Percentiles rank a stretch among this genome's conserved stretches.
Conservation (phyloP, 2,329 filamentous ascomycete genomes). For the Alternaria ventricosa region DNA sequence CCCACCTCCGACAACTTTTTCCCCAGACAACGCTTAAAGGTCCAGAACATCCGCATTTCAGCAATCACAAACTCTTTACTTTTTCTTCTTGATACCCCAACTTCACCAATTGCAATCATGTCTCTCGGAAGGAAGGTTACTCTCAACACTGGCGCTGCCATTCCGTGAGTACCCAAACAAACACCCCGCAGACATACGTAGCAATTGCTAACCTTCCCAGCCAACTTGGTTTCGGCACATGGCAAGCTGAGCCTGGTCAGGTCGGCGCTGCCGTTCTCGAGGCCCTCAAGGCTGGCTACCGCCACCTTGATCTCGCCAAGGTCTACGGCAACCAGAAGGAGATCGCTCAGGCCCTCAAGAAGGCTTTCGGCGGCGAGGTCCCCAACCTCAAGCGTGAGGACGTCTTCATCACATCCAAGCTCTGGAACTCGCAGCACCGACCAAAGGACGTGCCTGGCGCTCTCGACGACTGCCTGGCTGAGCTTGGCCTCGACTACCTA, state of each 20-base stretch:
- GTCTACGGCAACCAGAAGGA: constrained; percentile 44
- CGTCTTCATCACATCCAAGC: constrained; percentile 69
- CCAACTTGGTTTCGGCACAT: constrained; percentile 55
- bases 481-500: constrained; percentile 85
- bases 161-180: constrained; percentile 70
- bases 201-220: constrained; percentile 55
- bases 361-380: constrained; percentile 52
- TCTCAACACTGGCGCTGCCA: constrained; percentile 73
- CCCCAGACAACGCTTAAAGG: constrained; percentile 13
- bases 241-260: constrained; percentile 42
- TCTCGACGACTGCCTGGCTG: constrained; percentile 75
- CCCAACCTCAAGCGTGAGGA: constrained; percentile 53
- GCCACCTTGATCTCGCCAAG: constrained; percentile 39
- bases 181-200: constrained; percentile 63
- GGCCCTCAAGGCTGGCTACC: constrained; percentile 40
- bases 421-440: constrained; percentile 91
- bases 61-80: not conserved
- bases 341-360: constrained; percentile 36
- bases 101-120: constrained; percentile 21
- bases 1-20: constrained; percentile 20
- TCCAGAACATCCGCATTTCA: not conserved
- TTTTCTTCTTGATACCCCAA: constrained; percentile 8
- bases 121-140: constrained; percentile 52
- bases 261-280: constrained; percentile 52
- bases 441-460: constrained; percentile 67